Percentiles rank a stretch among this genome's conserved stretches.
Conservation (phyloP, 345 rosid species). For the Lumnitzera racemosa region DNA sequence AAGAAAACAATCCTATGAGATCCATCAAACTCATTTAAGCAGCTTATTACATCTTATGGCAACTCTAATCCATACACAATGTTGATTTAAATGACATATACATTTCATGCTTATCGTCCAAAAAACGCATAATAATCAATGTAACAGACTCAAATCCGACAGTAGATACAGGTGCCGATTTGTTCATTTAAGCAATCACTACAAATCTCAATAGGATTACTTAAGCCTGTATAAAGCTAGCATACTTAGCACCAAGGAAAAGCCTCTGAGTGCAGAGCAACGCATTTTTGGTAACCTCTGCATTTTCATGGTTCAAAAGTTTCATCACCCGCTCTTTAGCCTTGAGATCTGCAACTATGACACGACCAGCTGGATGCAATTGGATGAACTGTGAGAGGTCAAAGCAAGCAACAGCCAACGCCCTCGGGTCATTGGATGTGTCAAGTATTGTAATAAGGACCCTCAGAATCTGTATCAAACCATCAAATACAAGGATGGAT, state of each 20-base stretch:
- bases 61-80: no score
- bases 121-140: no score
- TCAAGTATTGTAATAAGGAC: conserved; percentile 89
- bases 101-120: no score
- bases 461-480: conserved; percentile 59
- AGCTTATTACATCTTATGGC: no score
- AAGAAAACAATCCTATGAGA: no score
- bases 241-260: conserved; percentile 59
- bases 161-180: no score
- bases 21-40: no score
- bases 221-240: conserved; percentile 93
- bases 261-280: conserved; percentile 42
- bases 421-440: conserved; percentile 78
- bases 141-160: no score
- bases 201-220: no score
- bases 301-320: conserved; percentile 40
- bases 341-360: conserved; percentile 78
- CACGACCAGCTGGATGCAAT: conserved; percentile 83
- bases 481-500: not conserved
- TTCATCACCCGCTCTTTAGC: conserved; percentile 72
- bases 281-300: conserved; percentile 45
- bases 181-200: no score
- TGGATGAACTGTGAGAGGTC: conserved; percentile 96
- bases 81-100: no score
- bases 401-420: conserved; percentile 85